phyloP scores from a whole-genome alignment of 306 rosid genomes.

The Cicer chorassanicum region DNA sequence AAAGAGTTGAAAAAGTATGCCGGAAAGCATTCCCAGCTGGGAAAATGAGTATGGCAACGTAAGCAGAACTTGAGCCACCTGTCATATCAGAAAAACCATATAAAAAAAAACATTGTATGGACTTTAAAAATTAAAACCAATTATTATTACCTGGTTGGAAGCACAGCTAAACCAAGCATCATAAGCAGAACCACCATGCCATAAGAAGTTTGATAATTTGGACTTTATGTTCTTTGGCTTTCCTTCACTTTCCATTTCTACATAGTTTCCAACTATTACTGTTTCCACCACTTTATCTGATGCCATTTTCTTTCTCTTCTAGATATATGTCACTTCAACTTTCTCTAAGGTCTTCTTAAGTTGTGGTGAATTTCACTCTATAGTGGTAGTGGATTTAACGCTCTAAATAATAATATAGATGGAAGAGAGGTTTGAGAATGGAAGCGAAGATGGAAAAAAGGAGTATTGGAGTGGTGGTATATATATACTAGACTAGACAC shows the following conservation, averaged over 20 bases:
- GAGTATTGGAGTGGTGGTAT: constrained; percentile 34
- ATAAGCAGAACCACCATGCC: constrained; percentile 97
- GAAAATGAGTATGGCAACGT: constrained; percentile 97
- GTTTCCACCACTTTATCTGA: constrained; percentile 77
- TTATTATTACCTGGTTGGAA: constrained; percentile 75
- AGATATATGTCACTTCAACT: constrained; percentile 28
- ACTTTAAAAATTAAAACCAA: not conserved
- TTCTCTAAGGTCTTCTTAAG: constrained; percentile 17
- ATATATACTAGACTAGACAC: constrained; percentile 46
- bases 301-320: constrained; percentile 48
- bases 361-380: not conserved
- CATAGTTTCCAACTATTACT: constrained; percentile 79
- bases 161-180: constrained; percentile 99
- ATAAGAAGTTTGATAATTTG: constrained; percentile 69
- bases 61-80: constrained; percentile 99
- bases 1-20: constrained; percentile 86
- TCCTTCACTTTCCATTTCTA: constrained; percentile 90
- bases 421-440: constrained; percentile 17
- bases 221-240: constrained; percentile 61
- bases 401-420: not conserved
- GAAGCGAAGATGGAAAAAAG: constrained; percentile 15
- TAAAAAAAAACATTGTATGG: not conserved
- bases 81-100: not conserved
- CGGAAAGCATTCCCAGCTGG: constrained; percentile 94
- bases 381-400: not conserved